Percentiles rank a stretch among this genome's conserved stretches.
phyloP scores from a whole-genome alignment of 805 yeast species.

The Starmerella tilneyi region DNA sequence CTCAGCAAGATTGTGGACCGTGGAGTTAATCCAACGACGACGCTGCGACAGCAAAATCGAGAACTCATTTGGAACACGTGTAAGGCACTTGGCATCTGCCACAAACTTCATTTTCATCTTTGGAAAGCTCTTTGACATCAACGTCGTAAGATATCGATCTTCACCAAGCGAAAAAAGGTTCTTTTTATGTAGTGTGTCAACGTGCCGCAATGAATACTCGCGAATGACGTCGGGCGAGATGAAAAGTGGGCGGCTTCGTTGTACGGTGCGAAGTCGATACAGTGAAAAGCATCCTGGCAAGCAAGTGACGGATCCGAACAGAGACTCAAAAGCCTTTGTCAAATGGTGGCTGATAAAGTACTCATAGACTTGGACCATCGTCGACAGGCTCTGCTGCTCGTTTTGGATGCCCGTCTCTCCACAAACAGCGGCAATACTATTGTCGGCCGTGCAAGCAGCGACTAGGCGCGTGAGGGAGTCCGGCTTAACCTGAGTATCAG shows the following conservation, averaged over 20 bases:
- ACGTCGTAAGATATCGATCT: slow-evolving; percentile 48
- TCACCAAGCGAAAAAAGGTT: slow-evolving; percentile 53
- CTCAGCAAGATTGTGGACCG: slow-evolving; percentile 53
- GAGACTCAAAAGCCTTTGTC: slow-evolving; percentile 52
- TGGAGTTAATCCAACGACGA: slow-evolving; percentile 67
- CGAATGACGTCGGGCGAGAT: slow-evolving; percentile 52
- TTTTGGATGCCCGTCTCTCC: slow-evolving; percentile 54
- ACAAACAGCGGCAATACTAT: slow-evolving; percentile 49
- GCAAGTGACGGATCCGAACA: slow-evolving; percentile 55
- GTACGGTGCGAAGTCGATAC: slow-evolving; percentile 40
- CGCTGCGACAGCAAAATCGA: slow-evolving; percentile 90
- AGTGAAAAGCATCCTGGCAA: slow-evolving; percentile 57
- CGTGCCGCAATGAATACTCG: slow-evolving; percentile 46
- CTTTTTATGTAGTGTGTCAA: slow-evolving; percentile 51
- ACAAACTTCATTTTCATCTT: slow-evolving; percentile 45
- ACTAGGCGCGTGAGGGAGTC: slow-evolving; percentile 48
- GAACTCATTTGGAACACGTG: slow-evolving; percentile 51
- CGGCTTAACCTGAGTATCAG: slow-evolving; percentile 48
- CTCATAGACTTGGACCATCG: slow-evolving; percentile 54
- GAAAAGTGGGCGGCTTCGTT: slow-evolving; percentile 46
- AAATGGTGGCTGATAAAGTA: slow-evolving; percentile 55
- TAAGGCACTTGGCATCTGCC: slow-evolving; percentile 49
- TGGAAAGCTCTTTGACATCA: slow-evolving; percentile 50
- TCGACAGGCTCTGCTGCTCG: slow-evolving; percentile 45
- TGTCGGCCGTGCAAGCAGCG: slow-evolving; percentile 50